phyloP scores from a whole-genome alignment of 116 monocot genomes.

The Zostera marina region DNA sequence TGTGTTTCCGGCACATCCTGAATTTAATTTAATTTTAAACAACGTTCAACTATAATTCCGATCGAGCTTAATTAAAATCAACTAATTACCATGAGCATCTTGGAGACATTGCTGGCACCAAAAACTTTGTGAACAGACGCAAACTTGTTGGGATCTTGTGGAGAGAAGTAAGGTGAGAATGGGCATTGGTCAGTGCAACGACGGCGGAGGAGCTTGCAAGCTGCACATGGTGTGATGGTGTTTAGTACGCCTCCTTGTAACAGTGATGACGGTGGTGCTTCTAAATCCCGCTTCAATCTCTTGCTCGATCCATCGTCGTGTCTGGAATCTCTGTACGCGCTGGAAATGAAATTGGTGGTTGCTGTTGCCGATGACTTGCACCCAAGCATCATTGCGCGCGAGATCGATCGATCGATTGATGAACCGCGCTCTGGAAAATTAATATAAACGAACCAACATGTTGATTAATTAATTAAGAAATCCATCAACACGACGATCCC shows the following conservation, averaged over 20 bases:
- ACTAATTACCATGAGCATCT: conserved; percentile 82
- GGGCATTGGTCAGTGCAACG: conserved; percentile 91
- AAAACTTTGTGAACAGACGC: conserved; percentile 88
- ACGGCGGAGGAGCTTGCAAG: conserved; percentile 86
- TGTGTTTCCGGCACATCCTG: conserved; percentile 78
- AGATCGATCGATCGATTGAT: too few relatives aligned
- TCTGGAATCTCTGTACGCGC: conserved; percentile 26
- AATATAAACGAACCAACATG: too few relatives aligned
- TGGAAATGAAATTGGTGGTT: background rate
- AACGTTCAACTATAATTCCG: too few relatives aligned
- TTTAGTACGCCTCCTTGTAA: conserved; percentile 24
- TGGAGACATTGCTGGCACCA: conserved; percentile 95
- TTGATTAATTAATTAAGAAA: too few relatives aligned
- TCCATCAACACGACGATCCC: too few relatives aligned
- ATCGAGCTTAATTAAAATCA: too few relatives aligned
- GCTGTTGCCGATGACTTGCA: background rate
- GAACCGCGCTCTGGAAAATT: too few relatives aligned
- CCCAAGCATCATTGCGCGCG: background rate
- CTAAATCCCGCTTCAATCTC: conserved; percentile 44
- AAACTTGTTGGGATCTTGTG: conserved; percentile 91
- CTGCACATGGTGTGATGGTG: conserved; percentile 79
- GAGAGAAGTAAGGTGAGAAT: conserved; percentile 95
- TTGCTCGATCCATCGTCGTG: conserved; percentile 35
- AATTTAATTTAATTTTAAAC: background rate
- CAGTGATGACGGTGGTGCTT: too few relatives aligned